Evolutionary conservation across 129 eudicot genomes (phyloP).

Genomic region (Flaveria ramosissima): DNA sequence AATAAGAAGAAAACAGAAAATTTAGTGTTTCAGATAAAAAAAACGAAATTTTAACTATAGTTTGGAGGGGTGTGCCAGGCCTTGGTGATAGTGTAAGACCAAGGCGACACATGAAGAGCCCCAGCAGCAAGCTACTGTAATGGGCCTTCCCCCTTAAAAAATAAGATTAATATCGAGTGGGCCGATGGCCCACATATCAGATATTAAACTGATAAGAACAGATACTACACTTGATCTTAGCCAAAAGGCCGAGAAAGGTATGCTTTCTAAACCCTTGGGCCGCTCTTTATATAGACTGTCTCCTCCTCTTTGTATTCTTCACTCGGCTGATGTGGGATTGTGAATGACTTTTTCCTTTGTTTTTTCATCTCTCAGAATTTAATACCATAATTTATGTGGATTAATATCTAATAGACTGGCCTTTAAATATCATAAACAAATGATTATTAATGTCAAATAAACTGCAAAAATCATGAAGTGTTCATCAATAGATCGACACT

Average conservation of each 20-base stretch:
- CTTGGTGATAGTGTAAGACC: constrained; percentile 24
- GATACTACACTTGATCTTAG: constrained; percentile 92
- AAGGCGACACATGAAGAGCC: constrained; percentile 29
- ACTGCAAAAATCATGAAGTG: neutral
- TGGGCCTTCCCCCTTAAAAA: constrained; percentile 35
- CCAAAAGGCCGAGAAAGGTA: constrained; percentile 97
- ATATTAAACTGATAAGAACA: constrained; percentile 78
- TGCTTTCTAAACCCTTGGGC: constrained; percentile 20
- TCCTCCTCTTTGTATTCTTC: constrained; percentile 8
- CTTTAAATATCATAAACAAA: neutral
- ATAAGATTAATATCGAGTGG: constrained; percentile 45
- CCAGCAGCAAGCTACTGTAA: constrained; percentile 39
- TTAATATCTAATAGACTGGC: no score
- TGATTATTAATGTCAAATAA: neutral
- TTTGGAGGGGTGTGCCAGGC: constrained; percentile 37
- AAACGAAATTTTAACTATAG: neutral
- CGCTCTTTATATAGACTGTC: neutral
- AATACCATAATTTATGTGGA: no score
- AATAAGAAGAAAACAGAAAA: no score
- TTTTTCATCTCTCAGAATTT: neutral
- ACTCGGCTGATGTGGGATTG: constrained; percentile 22
- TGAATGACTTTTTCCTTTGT: neutral
- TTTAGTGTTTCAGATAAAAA: no score
- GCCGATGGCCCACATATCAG: constrained; percentile 42
- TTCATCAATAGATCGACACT: neutral